Base-by-base conservation (phyloP, 2,329 filamentous ascomycete genomes). In the Coleophoma eucalyptorum region DNA sequence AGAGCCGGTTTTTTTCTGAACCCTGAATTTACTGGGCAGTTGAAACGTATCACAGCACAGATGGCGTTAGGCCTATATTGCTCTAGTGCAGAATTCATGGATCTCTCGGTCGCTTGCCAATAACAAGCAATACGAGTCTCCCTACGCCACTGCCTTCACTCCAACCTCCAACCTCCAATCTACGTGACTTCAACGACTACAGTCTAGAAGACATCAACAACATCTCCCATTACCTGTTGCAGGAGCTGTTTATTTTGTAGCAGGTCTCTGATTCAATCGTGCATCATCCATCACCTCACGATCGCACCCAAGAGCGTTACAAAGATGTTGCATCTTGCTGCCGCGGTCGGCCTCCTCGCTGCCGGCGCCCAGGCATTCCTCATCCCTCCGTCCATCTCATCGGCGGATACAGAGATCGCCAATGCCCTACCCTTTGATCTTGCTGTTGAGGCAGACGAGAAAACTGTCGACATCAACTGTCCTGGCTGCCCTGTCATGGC, bases 391-490 rank as follows among this genome's bases (percentile, higher is more conserved):
- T 68, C 75, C 59, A 64, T 75, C 50, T 69, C 71, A 53, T 64
- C 68, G 18, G 65, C 69, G 48, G 72, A 77, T 49, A 65, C 69
- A 51, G 67, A 70, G 37, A 62, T 73, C 58, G 68, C 75, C 65
- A 70, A 71, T 49, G 58, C 70, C 21, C 56, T 72, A 41, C 61
- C 70, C 13, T 67, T 72, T 55, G 65, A 70, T 44, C 62, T 73
- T 50, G 66, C 71, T 26, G 51, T 63, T 13, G 62, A 66, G 20
- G 58, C 68, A 37, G 56, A 72, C 56, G 59, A 58, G 20, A 72
- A 76, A 54, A 63, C 67, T 19, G 50, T 84, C 52, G 68, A 73
- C 41, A 59, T 85, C 35, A 70, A 76, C 52, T 86, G 82, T 61
- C 69, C 72, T 18, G 75, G 76, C 54, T 85, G 82, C 61, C 72